Percentiles rank a stretch among this genome's conserved stretches.
phyloP scores from a whole-genome alignment of 202 grass and related monocot genomes.

The Musa balbisiana region DNA sequence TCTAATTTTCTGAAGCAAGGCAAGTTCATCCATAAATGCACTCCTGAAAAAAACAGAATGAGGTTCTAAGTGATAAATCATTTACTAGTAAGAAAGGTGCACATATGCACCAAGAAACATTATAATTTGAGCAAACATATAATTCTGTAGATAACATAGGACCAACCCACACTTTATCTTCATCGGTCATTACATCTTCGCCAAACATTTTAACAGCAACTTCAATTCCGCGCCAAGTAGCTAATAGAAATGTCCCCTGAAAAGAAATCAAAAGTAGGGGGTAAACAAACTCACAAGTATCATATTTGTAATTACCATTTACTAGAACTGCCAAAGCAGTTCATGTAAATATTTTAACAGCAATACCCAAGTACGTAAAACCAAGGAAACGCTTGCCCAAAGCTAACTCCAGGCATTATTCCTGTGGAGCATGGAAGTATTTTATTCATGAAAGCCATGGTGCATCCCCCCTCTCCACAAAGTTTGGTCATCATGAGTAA shows the following conservation, averaged over 20 bases:
- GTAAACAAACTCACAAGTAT: too few relatives aligned
- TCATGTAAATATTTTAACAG: background rate
- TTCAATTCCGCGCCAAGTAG: constrained; percentile 78
- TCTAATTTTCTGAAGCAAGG: constrained; percentile 78
- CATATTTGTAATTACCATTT: too few relatives aligned
- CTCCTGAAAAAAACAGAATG: constrained; percentile 38
- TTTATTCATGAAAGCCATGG: too few relatives aligned
- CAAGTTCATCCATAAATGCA: constrained; percentile 89
- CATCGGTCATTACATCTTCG: constrained; percentile 66
- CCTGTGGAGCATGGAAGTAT: too few relatives aligned
- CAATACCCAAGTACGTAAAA: background rate
- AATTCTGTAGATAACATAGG: constrained; percentile 19
- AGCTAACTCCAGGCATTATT: too few relatives aligned
- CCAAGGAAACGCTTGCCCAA: background rate
- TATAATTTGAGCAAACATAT: constrained; percentile 1
- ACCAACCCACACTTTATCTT: constrained; percentile 94
- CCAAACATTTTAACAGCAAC: constrained; percentile 94
- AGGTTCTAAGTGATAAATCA: constrained; percentile 31
- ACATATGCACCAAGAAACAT: constrained; percentile 14
- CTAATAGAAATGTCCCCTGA: constrained; percentile 82
- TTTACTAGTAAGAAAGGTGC: background rate
- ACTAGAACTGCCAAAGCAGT: background rate
- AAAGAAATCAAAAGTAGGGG: constrained; percentile 22
- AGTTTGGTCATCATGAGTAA: too few relatives aligned
- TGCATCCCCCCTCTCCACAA: too few relatives aligned